Evolutionary conservation across 306 rosid species (phyloP).

Genomic region (Malus orientalis): DNA sequence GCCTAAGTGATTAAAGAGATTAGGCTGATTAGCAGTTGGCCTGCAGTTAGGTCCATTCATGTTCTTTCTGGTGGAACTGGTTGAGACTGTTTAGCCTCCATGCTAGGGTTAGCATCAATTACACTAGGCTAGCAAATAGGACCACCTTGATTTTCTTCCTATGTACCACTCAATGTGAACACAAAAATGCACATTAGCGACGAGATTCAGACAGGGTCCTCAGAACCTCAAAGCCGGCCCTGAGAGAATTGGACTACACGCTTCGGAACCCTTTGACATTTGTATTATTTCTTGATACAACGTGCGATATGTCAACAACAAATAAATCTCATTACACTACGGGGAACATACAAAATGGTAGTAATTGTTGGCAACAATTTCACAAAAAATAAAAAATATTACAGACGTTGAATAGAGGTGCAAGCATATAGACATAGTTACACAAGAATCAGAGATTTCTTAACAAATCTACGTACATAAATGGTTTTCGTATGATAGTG

Average conservation of each 20-base stretch:
- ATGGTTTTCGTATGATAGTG: constrained; percentile 4
- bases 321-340: not conserved
- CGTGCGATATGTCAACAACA: not conserved
- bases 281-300: not conserved
- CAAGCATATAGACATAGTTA: constrained; percentile 21
- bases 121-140: not conserved
- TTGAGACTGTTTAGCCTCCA: not conserved
- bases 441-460: constrained; percentile 18
- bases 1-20: not conserved
- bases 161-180: not conserved
- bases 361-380: constrained; percentile 13
- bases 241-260: not conserved
- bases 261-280: not conserved
- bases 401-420: constrained; percentile 7
- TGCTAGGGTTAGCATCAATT: not conserved
- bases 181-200: no score
- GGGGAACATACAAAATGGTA: not conserved
- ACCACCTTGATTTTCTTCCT: not conserved
- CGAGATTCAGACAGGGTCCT: no score
- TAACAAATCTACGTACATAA: constrained; percentile 27
- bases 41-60: not conserved
- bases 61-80: not conserved
- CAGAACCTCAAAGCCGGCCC: no score
- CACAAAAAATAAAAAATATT: constrained; percentile 11
- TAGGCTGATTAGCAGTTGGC: not conserved